Percentiles rank a stretch among this genome's conserved stretches.
Evolutionary conservation across 257 asterid species (phyloP).

Genomic region (Nicotiana otophora): DNA sequence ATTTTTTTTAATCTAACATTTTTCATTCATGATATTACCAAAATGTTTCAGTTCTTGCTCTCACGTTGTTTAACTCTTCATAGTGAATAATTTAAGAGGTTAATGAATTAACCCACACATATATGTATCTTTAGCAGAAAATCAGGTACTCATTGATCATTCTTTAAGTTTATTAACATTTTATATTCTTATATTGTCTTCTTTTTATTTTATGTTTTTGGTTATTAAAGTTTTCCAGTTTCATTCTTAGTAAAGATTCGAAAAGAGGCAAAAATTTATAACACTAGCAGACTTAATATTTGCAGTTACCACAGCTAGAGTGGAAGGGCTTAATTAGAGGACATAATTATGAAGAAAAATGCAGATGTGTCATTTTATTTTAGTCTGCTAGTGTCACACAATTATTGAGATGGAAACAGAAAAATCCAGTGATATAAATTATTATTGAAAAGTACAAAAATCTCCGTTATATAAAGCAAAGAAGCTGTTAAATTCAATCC

Average conservation of each 20-base stretch:
- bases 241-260: background rate
- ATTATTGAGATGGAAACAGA: too few relatives aligned
- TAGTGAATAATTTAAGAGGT: background rate
- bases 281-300: background rate
- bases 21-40: too few relatives aligned
- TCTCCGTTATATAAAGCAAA: too few relatives aligned
- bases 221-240: background rate
- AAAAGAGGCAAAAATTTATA: background rate
- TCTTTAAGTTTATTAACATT: background rate
- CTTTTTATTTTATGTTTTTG: background rate
- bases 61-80: background rate
- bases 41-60: background rate
- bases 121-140: background rate
- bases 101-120: background rate
- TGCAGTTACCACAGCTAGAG: background rate
- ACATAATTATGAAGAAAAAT: too few relatives aligned
- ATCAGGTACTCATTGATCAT: background rate
- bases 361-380: too few relatives aligned
- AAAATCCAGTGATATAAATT: too few relatives aligned
- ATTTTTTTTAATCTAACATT: too few relatives aligned
- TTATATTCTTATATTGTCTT: background rate
- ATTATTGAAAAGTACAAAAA: too few relatives aligned
- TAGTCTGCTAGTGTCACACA: too few relatives aligned
- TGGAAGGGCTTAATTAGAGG: background rate
- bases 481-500: too few relatives aligned